phyloP scores from a whole-genome alignment of 176 grass and related monocot genomes.

The Oryza glumipatula region DNA sequence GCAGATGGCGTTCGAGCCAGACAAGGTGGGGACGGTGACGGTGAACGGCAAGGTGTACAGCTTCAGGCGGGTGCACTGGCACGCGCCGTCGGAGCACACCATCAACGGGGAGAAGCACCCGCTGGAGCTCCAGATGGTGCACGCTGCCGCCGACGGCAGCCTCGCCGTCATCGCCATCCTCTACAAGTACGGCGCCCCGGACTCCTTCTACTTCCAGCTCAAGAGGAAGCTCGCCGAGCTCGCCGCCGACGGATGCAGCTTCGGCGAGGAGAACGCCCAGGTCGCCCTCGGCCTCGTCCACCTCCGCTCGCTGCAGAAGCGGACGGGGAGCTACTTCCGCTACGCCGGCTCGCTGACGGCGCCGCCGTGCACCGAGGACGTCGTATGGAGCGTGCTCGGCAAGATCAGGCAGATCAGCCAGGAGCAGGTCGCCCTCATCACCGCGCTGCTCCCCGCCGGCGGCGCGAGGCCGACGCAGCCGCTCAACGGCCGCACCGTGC shows the following conservation, averaged over 20 bases:
- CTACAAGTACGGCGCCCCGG: conserved; percentile 51
- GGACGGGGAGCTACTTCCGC: conserved; percentile 65
- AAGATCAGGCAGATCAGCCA: conserved; percentile 67
- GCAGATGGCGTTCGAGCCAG: conserved; percentile 54
- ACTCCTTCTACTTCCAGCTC: conserved; percentile 75
- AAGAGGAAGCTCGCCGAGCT: conserved; percentile 38
- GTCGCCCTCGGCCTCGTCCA: conserved; percentile 32
- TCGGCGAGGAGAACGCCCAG: conserved; percentile 36
- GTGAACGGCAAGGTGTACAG: conserved; percentile 54
- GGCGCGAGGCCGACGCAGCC: conserved; percentile 57
- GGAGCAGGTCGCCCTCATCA: conserved; percentile 52
- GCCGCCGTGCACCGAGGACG: conserved; percentile 84
- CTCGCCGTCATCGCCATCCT: conserved; percentile 54
- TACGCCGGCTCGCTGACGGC: conserved; percentile 74
- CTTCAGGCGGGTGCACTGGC: conserved; percentile 60
- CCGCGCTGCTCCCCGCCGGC: conserved; percentile 21
- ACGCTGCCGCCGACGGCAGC: conserved; percentile 42
- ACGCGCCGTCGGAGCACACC: conserved; percentile 81
- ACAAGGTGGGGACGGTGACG: conserved; percentile 31
- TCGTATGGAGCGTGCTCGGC: conserved; percentile 72
- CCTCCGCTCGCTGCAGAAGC: conserved; percentile 49
- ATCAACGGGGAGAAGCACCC: conserved; percentile 68
- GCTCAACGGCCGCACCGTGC: conserved; percentile 57
- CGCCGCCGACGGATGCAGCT: conserved; percentile 14
- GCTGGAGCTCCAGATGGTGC: conserved; percentile 66